A percentile compares a stretch with the other conserved stretches of the same genome.
Conservation (phyloP, 2,329 filamentous ascomycete genomes). For the Ceratocystis ficicola region DNA sequence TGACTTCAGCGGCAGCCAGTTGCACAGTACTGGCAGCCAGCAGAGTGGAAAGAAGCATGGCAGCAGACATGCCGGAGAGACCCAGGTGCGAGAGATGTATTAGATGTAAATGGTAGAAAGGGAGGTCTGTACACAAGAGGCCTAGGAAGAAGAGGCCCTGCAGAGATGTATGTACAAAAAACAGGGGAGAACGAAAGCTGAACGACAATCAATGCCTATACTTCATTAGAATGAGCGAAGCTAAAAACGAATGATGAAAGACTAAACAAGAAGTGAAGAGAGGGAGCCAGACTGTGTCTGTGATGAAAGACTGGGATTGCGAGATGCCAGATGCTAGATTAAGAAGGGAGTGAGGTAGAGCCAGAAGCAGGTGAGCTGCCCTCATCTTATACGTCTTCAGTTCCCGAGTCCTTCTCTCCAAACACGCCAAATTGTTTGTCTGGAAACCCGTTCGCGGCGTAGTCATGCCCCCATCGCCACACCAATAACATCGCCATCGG, state of each 20-base stretch:
- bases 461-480: too few relatives aligned
- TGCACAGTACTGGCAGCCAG: conserved; percentile 16
- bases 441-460: too few relatives aligned
- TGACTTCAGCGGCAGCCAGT: conserved; percentile 10
- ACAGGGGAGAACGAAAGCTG: not conserved
- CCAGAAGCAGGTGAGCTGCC: not conserved
- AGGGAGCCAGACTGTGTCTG: not conserved
- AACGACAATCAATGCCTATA: conserved; percentile 6
- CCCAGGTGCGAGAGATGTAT: not conserved
- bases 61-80: conserved; percentile 8
- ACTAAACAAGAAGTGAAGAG: conserved; percentile 14
- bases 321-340: not conserved
- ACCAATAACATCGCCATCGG: too few relatives aligned
- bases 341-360: not conserved
- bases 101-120: too few relatives aligned
- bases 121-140: not conserved
- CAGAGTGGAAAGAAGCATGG: conserved; percentile 17
- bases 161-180: not conserved
- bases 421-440: not conserved
- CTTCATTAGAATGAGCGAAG: not conserved
- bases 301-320: conserved; percentile 7
- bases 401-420: not conserved
- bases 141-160: not conserved
- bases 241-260: conserved; percentile 1
- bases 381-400: not conserved